phyloP scores from a whole-genome alignment of 2,329 filamentous ascomycete genomes.

The Aspergillus spinulosporus region DNA sequence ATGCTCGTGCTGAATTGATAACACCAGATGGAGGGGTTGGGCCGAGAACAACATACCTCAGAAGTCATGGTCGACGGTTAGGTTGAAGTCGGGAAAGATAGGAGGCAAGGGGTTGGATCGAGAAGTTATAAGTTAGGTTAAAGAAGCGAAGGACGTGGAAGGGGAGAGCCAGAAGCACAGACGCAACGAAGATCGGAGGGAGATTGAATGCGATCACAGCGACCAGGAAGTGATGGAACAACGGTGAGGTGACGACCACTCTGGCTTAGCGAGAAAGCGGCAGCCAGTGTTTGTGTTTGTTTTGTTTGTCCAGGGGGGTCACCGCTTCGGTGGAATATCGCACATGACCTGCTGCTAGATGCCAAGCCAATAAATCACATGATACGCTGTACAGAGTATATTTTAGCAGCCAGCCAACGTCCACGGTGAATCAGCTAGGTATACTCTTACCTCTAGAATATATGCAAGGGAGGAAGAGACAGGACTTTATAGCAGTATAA shows the following conservation, averaged over 20 bases:
- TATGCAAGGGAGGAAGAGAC: no score
- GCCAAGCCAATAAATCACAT: no score
- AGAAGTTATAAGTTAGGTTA: slow-evolving; percentile 18
- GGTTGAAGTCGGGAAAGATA: slow-evolving; percentile 49
- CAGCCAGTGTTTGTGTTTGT: slow-evolving; percentile 23
- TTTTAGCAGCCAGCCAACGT: no score
- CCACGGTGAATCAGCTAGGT: no score
- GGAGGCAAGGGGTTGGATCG: slow-evolving; percentile 26
- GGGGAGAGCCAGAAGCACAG: slow-evolving; percentile 13
- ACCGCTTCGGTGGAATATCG: background rate
- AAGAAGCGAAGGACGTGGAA: slow-evolving; percentile 17
- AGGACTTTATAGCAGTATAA: no score
- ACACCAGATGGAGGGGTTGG: slow-evolving; percentile 36
- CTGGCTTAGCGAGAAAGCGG: slow-evolving; percentile 27
- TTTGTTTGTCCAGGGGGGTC: slow-evolving; percentile 21
- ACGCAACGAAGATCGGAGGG: slow-evolving; percentile 17
- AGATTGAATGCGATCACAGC: slow-evolving; percentile 25
- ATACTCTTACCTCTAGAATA: no score
- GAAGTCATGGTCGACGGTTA: slow-evolving; percentile 57
- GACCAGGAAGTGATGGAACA: slow-evolving; percentile 26
- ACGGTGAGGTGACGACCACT: slow-evolving; percentile 30
- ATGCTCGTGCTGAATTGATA: slow-evolving; percentile 30
- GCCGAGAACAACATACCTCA: slow-evolving; percentile 56
- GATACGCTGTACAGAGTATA: no score
- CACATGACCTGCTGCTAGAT: background rate